These are phyloP conservation scores for Hibiscus mutabilis DNA, from an alignment of 345 rosid species.

Conservation along the genomic window DNA sequence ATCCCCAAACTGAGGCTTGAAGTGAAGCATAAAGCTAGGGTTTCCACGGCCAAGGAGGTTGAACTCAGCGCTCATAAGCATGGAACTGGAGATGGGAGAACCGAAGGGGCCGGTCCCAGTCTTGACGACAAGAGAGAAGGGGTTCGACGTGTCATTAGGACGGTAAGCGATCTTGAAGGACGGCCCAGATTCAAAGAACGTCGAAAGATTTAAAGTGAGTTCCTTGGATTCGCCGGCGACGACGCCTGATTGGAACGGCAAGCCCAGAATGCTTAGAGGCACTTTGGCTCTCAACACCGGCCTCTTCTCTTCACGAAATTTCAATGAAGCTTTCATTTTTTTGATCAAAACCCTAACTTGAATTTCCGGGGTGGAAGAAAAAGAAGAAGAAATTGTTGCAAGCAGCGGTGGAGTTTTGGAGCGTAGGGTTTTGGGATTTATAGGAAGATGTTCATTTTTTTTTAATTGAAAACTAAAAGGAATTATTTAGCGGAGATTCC, in stretches of 20 bases:
- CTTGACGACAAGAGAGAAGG: background rate
- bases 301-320: background rate
- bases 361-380: too few relatives aligned
- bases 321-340: background rate
- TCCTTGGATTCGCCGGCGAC: slow-evolving; percentile 2
- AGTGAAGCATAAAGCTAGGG: background rate
- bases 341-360: background rate
- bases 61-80: background rate
- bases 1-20: background rate
- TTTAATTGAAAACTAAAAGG: background rate
- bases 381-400: background rate
- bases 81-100: background rate
- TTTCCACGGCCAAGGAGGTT: background rate
- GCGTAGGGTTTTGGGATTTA: background rate
- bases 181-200: background rate
- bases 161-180: background rate
- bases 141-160: background rate
- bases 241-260: background rate
- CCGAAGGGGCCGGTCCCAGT: background rate
- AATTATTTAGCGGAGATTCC: slow-evolving; percentile 20
- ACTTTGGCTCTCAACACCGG: background rate
- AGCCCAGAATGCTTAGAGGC: background rate
- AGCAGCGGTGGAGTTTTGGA: background rate
- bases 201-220: background rate
- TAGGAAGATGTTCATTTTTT: background rate